These are phyloP conservation scores for Fusarium nanum DNA, from an alignment of 2,329 filamentous ascomycete species.

Conservation along the genomic window DNA sequence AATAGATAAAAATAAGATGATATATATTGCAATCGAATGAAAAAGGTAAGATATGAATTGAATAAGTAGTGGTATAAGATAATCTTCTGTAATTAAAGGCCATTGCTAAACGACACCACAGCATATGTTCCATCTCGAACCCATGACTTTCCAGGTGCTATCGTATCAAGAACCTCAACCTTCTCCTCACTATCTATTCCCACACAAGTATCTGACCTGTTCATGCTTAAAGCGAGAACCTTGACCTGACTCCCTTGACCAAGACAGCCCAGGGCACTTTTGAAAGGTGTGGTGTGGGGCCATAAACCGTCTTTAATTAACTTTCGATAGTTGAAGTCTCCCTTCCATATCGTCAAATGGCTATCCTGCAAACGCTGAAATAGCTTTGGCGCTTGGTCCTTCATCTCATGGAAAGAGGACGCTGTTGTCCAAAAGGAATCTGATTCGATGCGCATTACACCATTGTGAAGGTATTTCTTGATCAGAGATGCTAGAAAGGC, in stretches of 20 bases:
- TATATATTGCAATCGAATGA: no score
- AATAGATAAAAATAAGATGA: no score
- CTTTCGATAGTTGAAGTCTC: conserved; percentile 19
- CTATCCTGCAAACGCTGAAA: background rate
- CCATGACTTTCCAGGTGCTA: conserved; percentile 1
- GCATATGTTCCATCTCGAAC: conserved; percentile 6
- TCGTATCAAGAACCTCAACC: background rate
- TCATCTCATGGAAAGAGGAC: conserved; percentile 8
- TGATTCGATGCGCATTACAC: background rate
- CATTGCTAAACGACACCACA: conserved; percentile 17
- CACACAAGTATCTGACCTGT: conserved; percentile 15
- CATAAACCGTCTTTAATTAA: conserved; percentile 10
- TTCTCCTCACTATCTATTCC: background rate
- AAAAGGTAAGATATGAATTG: background rate
- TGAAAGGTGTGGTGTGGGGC: conserved; percentile 9
- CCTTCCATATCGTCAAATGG: conserved; percentile 15
- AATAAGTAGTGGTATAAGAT: background rate
- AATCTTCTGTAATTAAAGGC: background rate
- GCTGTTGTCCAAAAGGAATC: conserved; percentile 12
- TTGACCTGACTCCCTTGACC: conserved; percentile 2
- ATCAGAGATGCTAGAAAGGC: background rate
- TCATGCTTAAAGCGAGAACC: conserved; percentile 5
- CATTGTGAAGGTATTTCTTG: background rate
- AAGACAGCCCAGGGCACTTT: background rate
- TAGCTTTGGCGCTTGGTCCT: background rate